A percentile compares a stretch with the other conserved stretches of the same genome.
These are phyloP conservation scores for Suhomyces bokatorum DNA, from an alignment of 1,139 yeast species.

Conservation along the genomic window DNA sequence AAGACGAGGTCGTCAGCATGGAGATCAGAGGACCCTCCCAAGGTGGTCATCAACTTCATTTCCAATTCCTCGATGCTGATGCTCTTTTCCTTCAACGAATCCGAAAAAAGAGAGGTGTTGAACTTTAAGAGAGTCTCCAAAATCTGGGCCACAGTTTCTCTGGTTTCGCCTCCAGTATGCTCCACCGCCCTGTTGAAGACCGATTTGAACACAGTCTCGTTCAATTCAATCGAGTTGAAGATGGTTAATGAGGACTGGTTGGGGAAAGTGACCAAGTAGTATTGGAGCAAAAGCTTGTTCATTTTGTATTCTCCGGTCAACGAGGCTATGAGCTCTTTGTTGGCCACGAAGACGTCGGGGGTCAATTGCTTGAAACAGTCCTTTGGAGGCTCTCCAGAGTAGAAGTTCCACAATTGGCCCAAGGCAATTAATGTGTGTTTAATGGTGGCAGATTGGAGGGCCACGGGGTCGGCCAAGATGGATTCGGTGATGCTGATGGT, in stretches of 20 bases:
- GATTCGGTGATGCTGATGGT: constrained; percentile 71
- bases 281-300: constrained; percentile 33
- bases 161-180: constrained; percentile 18
- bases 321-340: constrained; percentile 17
- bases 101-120: constrained; percentile 42
- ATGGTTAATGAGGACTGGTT: constrained; percentile 21
- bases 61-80: constrained; percentile 59
- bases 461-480: constrained; percentile 42
- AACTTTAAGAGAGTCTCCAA: constrained; percentile 46
- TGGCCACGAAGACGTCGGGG: constrained; percentile 16
- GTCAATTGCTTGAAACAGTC: constrained; percentile 22
- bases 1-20: constrained; percentile 25
- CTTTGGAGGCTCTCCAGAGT: constrained; percentile 22
- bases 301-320: constrained; percentile 33
- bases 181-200: constrained; percentile 27
- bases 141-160: constrained; percentile 37
- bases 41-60: constrained; percentile 64
- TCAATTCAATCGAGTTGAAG: constrained; percentile 26
- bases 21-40: constrained; percentile 29
- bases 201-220: constrained; percentile 24
- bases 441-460: constrained; percentile 21
- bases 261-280: constrained; percentile 25
- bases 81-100: constrained; percentile 38
- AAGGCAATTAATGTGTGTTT: constrained; percentile 42
- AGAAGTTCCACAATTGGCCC: constrained; percentile 44